Evolutionary conservation across 1,284 basidiomycete species (phyloP).

Genomic region (Schizophyllum amplum): DNA sequence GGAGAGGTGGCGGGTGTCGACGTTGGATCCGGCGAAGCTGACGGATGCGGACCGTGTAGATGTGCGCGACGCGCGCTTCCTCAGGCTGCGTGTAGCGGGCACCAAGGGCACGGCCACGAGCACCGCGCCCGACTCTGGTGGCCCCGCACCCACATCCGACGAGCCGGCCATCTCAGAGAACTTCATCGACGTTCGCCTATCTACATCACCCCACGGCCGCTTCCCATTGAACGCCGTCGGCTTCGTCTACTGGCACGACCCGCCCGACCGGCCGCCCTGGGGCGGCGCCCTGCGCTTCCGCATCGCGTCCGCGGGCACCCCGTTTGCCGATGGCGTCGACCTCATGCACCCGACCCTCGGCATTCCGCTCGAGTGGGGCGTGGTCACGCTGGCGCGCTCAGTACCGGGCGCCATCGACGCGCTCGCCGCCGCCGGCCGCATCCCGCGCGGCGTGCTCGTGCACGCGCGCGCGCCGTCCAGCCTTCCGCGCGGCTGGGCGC

Average conservation of each 20-base stretch:
- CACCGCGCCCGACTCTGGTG: no score
- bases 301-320: not conserved
- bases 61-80: not conserved
- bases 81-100: not conserved
- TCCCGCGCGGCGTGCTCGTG: conserved; percentile 1
- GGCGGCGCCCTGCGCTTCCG: conserved; percentile 11
- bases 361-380: conserved; percentile 1
- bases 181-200: not conserved
- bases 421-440: conserved; percentile 5
- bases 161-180: no score
- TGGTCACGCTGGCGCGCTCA: not conserved
- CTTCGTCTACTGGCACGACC: conserved; percentile 10
- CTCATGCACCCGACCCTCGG: conserved; percentile 5
- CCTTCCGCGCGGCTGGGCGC: not conserved
- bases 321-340: conserved; percentile 4
- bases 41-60: not conserved
- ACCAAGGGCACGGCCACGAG: no score
- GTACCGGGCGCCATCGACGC: not conserved
- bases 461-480: not conserved
- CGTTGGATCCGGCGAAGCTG: not conserved
- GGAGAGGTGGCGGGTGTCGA: not conserved
- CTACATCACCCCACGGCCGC: no score
- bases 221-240: conserved; percentile 9
- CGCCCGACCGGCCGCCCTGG: not conserved
- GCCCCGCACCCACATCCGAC: no score